These are phyloP conservation scores for Gastrodia elata DNA, from an alignment of 106 monocot genomes.

Conservation along the genomic window DNA sequence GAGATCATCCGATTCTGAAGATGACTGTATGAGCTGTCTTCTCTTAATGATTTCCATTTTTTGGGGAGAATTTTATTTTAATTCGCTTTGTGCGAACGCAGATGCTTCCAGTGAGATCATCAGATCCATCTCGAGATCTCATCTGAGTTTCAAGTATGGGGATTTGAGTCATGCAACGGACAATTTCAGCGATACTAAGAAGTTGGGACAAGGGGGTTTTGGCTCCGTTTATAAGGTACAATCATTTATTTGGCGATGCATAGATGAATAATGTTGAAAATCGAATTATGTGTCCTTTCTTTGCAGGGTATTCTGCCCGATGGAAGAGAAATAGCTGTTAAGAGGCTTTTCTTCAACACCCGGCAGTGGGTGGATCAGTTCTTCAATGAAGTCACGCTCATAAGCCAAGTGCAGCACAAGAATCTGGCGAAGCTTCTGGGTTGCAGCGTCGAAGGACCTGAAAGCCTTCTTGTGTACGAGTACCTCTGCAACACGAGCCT, in stretches of 20 bases:
- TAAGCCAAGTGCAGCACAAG: conserved; percentile 61
- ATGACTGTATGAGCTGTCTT: conserved; percentile 7
- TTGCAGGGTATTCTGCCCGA: conserved; percentile 49
- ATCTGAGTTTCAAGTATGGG: conserved; percentile 44
- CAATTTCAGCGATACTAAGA: conserved; percentile 42
- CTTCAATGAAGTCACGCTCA: conserved; percentile 52
- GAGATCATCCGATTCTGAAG: conserved; percentile 7
- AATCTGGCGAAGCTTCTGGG: conserved; percentile 57
- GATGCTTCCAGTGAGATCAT: conserved; percentile 33
- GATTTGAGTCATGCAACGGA: conserved; percentile 42
- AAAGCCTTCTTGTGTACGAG: conserved; percentile 66
- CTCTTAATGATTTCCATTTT: not conserved
- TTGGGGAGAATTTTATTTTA: not conserved
- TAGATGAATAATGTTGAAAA: not conserved
- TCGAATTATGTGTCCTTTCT: conserved; percentile 5
- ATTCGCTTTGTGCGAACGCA: not conserved
- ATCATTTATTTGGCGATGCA: not conserved
- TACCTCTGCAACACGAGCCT: conserved; percentile 56
- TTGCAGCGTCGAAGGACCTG: conserved; percentile 59
- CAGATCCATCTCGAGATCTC: conserved; percentile 28
- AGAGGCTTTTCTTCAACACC: conserved; percentile 58
- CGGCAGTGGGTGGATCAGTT: conserved; percentile 46
- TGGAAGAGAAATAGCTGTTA: conserved; percentile 66
- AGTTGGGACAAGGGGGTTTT: conserved; percentile 64
- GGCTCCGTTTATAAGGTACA: conserved; percentile 75